Evolutionary conservation across 495 filamentous ascomycete genomes (phyloP).

Genomic region (Tuber melanosporum): DNA sequence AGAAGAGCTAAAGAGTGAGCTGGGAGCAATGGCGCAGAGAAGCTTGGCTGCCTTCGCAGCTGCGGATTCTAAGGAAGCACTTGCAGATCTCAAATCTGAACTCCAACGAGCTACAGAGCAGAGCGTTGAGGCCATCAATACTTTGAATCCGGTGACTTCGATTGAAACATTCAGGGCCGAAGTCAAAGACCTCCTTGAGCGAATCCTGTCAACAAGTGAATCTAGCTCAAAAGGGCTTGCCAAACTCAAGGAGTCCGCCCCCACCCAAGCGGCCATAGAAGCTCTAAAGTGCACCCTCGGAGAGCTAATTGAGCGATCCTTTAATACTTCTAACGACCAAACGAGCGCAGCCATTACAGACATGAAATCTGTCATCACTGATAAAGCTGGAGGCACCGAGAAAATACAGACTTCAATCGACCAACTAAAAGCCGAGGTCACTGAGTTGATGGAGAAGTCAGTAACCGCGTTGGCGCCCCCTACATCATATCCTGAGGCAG

Average conservation of each 20-base stretch:
- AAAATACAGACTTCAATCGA: constrained; percentile 59
- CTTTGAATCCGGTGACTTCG: constrained; percentile 21
- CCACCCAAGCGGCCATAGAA: constrained; percentile 25
- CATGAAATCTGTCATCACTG: constrained; percentile 44
- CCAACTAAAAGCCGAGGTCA: constrained; percentile 56
- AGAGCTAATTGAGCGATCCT: constrained; percentile 32
- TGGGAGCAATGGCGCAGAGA: constrained; percentile 46
- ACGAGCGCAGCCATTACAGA: constrained; percentile 26
- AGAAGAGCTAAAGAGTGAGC: constrained; percentile 67
- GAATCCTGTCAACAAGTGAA: constrained; percentile 21
- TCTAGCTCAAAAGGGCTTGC: constrained; percentile 21
- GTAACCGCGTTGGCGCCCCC: constrained; percentile 65
- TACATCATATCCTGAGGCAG: constrained; percentile 60
- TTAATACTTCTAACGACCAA: constrained; percentile 30
- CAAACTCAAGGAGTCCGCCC: constrained; percentile 28
- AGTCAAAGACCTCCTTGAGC: constrained; percentile 32
- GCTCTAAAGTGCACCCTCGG: constrained; percentile 29
- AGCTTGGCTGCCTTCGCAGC: constrained; percentile 40
- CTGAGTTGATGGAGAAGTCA: constrained; percentile 48
- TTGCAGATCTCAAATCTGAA: constrained; percentile 72
- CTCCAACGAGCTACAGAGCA: constrained; percentile 16
- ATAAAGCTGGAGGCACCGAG: constrained; percentile 62
- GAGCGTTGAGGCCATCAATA: constrained; percentile 29
- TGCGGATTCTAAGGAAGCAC: constrained; percentile 52
- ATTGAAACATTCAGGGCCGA: constrained; percentile 32